Evolutionary conservation across 805 yeast species (phyloP).

Genomic region (Vanderwaltozyma yarrowii): DNA sequence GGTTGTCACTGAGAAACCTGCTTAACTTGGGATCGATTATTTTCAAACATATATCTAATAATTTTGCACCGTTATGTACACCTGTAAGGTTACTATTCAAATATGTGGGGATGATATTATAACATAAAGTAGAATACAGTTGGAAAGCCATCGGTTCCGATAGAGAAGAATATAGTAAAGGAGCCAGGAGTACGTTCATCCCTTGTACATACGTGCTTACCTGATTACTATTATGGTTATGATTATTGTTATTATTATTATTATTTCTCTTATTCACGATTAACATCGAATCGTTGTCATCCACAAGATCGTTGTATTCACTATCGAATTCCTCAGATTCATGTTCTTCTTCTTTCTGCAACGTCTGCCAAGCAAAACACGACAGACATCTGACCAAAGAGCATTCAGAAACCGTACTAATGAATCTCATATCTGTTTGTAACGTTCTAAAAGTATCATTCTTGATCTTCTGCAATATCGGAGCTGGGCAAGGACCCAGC

Average conservation of each 20-base stretch:
- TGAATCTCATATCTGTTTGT: conserved; percentile 60
- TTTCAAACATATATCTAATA: conserved; percentile 65
- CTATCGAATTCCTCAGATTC: background rate
- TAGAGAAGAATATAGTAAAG: conserved; percentile 62
- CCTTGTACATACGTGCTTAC: conserved; percentile 66
- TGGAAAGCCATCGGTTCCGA: conserved; percentile 83
- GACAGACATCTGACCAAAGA: conserved; percentile 59
- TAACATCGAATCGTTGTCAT: too few relatives aligned
- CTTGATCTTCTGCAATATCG: conserved; percentile 49
- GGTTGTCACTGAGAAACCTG: conserved; percentile 31
- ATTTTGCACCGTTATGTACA: conserved; percentile 60
- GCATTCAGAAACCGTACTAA: conserved; percentile 56
- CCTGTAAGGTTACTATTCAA: conserved; percentile 70
- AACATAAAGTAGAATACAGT: conserved; percentile 51
- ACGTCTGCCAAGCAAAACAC: conserved; percentile 49
- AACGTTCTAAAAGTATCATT: conserved; percentile 83
- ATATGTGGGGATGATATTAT: conserved; percentile 63
- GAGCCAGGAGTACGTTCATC: conserved; percentile 78
- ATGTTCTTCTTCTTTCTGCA: conserved; percentile 5
- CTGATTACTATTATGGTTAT: background rate
- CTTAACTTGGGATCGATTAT: conserved; percentile 66
- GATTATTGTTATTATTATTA: conserved; percentile 2
- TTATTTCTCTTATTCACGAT: too few relatives aligned
- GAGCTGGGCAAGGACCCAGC: conserved; percentile 48
- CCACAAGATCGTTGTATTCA: too few relatives aligned